These are phyloP conservation scores for Amanita exitialis DNA, from an alignment of 768 basidiomycete genomes.

Conservation along the genomic window DNA sequence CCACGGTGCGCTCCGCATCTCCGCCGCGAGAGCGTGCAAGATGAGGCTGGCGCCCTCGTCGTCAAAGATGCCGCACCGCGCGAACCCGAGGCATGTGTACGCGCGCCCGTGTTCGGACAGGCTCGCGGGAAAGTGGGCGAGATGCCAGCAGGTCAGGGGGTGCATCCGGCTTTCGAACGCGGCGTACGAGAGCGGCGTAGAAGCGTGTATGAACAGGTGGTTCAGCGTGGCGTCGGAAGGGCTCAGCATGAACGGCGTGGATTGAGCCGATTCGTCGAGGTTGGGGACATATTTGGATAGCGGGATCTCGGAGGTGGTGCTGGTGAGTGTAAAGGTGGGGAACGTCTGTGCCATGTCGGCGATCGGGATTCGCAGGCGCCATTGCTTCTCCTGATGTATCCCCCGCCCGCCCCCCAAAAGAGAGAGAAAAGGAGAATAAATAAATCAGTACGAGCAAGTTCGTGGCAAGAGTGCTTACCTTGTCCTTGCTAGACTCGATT, in stretches of 20 bases:
- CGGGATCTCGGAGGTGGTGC: constrained; percentile 20
- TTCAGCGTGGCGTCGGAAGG: constrained; percentile 25
- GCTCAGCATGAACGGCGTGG: neutral
- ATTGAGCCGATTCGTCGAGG: neutral
- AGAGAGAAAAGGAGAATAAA: neutral
- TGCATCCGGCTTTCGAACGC: constrained; percentile 21
- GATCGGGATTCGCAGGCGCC: constrained; percentile 23
- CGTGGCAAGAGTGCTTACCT: constrained; percentile 7
- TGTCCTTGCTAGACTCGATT: constrained; percentile 14
- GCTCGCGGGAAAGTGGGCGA: constrained; percentile 28
- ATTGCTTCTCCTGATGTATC: neutral
- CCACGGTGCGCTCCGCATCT: constrained; percentile 28
- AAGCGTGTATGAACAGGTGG: constrained; percentile 25
- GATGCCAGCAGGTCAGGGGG: constrained; percentile 34
- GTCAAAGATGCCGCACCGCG: constrained; percentile 33
- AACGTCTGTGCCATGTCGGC: constrained; percentile 23
- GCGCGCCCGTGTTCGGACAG: constrained; percentile 14
- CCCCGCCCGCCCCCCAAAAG: neutral
- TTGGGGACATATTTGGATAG: constrained; percentile 21
- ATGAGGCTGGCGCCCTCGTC: constrained; percentile 27
- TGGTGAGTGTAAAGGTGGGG: constrained; percentile 25
- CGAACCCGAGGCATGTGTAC: constrained; percentile 31
- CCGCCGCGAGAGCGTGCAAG: constrained; percentile 27
- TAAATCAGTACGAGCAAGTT: neutral
- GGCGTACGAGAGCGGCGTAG: constrained; percentile 26